Conservation (phyloP, 257 asterid species). For the Forsythia viridissima region DNA sequence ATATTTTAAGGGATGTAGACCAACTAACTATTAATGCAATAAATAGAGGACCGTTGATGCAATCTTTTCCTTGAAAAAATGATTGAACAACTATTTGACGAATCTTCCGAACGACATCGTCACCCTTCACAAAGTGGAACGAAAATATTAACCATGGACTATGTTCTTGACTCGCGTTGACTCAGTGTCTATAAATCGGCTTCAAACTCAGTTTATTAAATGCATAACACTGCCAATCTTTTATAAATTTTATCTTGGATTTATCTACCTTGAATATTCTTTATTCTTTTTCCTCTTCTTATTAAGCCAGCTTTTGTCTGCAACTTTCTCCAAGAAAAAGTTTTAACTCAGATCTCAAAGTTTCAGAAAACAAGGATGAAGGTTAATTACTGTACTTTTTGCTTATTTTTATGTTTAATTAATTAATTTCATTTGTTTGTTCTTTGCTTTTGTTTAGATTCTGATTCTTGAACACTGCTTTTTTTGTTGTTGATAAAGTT, state of each 20-base stretch:
- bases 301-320: neutral
- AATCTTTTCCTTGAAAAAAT: neutral
- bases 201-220: neutral
- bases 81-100: neutral
- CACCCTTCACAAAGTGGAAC: neutral
- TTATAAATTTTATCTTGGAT: neutral
- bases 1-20: neutral
- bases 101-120: conserved; percentile 26
- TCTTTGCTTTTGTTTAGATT: neutral
- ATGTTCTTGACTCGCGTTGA: conserved; percentile 31
- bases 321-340: neutral
- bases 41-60: neutral
- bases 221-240: neutral
- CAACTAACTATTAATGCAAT: neutral
- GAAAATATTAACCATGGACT: conserved; percentile 13
- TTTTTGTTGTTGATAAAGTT: no score
- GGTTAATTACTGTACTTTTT: conserved; percentile 14
- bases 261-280: neutral
- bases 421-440: neutral
- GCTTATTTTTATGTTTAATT: neutral
- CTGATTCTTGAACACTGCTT: conserved; percentile 11
- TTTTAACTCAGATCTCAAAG: neutral
- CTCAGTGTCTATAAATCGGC: conserved; percentile 22
- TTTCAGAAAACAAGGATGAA: conserved; percentile 15
- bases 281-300: neutral